Base-by-base conservation (phyloP, 2,329 filamentous ascomycete genomes). In the Colletotrichum lupini region DNA sequence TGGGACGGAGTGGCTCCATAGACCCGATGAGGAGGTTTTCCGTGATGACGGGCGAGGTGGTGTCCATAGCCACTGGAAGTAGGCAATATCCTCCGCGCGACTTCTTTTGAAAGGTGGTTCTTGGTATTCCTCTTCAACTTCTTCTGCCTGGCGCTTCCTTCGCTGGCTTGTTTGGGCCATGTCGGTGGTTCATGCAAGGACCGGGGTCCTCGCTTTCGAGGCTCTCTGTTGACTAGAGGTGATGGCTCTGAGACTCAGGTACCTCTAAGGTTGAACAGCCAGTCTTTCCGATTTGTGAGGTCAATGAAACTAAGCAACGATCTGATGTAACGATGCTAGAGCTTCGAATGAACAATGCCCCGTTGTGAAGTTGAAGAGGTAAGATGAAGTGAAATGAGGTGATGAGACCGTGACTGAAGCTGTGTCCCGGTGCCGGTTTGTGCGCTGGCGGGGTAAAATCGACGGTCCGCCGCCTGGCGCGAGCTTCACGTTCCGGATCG, bases 61-160 rank as follows among this genome's bases (percentile, higher is more conserved):
- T 3, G 71, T 53, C 71, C 71, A 73, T 35, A 73, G 71, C 60
- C 67, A 73, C 16, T 57, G 65, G 56, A 73, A 61, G 6, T 46
- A 52, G 6, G 60, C 35, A 24, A 49, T n/a, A 11, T 46, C 19
- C 42, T 42, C 37, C 22, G 16, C 30, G 61, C 67, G 60, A 46
- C 14, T 56, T 30, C 67, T 60, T 56, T 73, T 73, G 46, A 16
- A 12, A 4, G 60, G 56, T 19, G 28, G 61, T 24, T 66, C 37
- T 30, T 49, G 55, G 19, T 57, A 24, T 52, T 55, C 32, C 37
- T 49, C 55, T 49, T 73, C 67, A 3, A 61, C 67, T 4, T 56
- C 67, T 5, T 56, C 67, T 19, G 67, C 71, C 26, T 35, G 46
- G 22, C 67, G 67, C 35, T 73, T 73, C 56, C 67, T 70, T 26